phyloP scores from a whole-genome alignment of 169 alveolate species.

The Cryptosporidium xiaoi region DNA sequence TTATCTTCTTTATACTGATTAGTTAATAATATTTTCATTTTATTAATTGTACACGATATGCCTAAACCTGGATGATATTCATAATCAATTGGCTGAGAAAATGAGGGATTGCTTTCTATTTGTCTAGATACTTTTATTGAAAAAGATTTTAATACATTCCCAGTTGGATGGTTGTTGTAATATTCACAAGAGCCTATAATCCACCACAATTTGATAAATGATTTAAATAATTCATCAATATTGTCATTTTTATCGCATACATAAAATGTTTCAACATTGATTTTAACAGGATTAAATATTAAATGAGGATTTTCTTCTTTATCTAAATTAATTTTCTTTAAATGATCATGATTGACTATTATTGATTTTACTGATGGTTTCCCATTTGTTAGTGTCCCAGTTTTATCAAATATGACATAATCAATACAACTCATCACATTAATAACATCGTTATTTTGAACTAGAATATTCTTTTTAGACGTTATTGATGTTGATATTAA shows the following conservation, averaged over 20 bases:
- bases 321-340: not conserved
- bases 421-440: slow-evolving; percentile 19
- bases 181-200: slow-evolving; percentile 62
- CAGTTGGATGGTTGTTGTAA: slow-evolving; percentile 56
- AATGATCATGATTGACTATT: not conserved
- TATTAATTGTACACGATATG: slow-evolving; percentile 31
- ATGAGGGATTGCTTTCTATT: not conserved
- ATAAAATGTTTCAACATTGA: slow-evolving; percentile 19
- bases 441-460: slow-evolving; percentile 28
- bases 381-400: slow-evolving; percentile 70
- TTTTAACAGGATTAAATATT: not conserved
- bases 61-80: slow-evolving; percentile 57
- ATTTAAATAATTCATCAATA: slow-evolving; percentile 2
- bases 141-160: slow-evolving; percentile 39
- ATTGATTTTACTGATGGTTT: slow-evolving; percentile 50
- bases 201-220: slow-evolving; percentile 69
- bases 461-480: slow-evolving; percentile 50
- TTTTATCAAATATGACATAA: slow-evolving; percentile 40
- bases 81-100: slow-evolving; percentile 37
- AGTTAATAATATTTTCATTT: slow-evolving; percentile 19
- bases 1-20: slow-evolving; percentile 20
- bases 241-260: slow-evolving; percentile 5
- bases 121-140: slow-evolving; percentile 15
- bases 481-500: slow-evolving; percentile 52
- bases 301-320: not conserved